Conservation (phyloP, 768 basidiomycete species). For the Lactarius deliciosus region DNA sequence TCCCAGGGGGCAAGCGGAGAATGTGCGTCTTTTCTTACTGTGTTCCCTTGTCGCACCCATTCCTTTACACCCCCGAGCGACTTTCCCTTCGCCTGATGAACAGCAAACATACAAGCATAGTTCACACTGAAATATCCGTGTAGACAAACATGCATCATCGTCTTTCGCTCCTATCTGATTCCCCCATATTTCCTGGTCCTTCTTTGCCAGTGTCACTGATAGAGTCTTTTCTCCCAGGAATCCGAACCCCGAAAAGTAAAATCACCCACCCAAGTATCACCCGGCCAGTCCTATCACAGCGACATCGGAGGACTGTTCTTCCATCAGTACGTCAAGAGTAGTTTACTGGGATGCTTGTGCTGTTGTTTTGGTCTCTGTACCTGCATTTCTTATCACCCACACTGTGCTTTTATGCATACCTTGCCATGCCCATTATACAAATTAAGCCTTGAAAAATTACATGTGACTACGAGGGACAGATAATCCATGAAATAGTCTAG, state of each 20-base stretch:
- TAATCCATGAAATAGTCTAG: slow-evolving; percentile 1
- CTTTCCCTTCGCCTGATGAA: slow-evolving; percentile 52
- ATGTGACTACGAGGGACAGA: not conserved
- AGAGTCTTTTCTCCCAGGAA: slow-evolving; percentile 35
- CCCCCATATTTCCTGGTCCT: slow-evolving; percentile 28
- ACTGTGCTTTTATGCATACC: slow-evolving; percentile 23
- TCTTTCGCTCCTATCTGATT: slow-evolving; percentile 99
- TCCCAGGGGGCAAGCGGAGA: slow-evolving; percentile 90
- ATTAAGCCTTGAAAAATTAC: slow-evolving; percentile 15
- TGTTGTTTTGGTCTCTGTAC: slow-evolving; percentile 19
- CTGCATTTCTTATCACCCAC: slow-evolving; percentile 13
- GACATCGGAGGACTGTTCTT: not conserved
- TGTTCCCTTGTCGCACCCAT: slow-evolving; percentile 21
- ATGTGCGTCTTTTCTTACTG: slow-evolving; percentile 67
- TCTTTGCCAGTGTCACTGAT: slow-evolving; percentile 4
- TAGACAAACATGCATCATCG: slow-evolving; percentile 84
- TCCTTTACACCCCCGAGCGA: slow-evolving; percentile 16
- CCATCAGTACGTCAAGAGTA: slow-evolving; percentile 13
- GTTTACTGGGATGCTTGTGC: slow-evolving; percentile 5
- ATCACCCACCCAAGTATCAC: not conserved
- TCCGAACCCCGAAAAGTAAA: slow-evolving; percentile 43
- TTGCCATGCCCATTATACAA: slow-evolving; percentile 21
- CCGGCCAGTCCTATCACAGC: slow-evolving; percentile 1
- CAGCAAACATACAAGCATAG: slow-evolving; percentile 69
- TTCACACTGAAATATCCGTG: slow-evolving; percentile 92